These are phyloP conservation scores for Coemansia sp. DNA, from an alignment of 192 early-diverging fungal genomes.

Conservation along the genomic window DNA sequence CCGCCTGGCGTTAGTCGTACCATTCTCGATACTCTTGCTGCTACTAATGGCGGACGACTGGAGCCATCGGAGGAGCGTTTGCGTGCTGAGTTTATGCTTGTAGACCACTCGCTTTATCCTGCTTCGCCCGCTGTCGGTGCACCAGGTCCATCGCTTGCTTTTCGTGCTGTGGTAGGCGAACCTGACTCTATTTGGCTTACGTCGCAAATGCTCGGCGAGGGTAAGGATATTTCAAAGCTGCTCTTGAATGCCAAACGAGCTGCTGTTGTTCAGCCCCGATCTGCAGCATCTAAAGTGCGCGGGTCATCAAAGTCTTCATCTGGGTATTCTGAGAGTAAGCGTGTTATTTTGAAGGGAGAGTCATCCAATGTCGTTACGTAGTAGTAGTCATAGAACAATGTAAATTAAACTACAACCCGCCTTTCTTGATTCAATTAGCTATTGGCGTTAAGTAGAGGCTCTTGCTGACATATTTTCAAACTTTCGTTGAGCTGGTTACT, in stretches of 20 bases:
- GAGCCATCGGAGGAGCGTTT: conserved; percentile 6
- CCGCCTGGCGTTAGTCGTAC: conserved; percentile 53
- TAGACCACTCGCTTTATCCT: conserved; percentile 26
- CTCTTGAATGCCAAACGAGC: neutral
- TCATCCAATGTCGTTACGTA: neutral
- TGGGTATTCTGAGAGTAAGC: conserved; percentile 5
- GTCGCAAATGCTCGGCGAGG: conserved; percentile 27
- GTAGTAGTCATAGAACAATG: neutral
- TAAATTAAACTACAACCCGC: neutral
- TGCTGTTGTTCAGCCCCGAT: neutral
- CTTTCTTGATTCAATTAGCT: neutral
- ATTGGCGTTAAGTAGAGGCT: too few species aligned
- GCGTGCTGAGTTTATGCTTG: conserved; percentile 14
- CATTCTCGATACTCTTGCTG: conserved; percentile 26
- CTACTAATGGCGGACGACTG: conserved; percentile 25
- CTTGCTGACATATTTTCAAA: too few species aligned
- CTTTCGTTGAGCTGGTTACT: too few species aligned
- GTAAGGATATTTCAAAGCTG: conserved; percentile 16
- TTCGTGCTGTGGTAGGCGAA: neutral
- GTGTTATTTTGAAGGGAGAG: neutral
- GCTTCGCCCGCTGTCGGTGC: neutral
- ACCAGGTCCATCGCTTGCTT: neutral
- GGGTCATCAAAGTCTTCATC: neutral
- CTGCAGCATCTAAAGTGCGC: neutral
- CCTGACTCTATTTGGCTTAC: conserved; percentile 36